Evolutionary conservation across 2,329 filamentous ascomycete species (phyloP).

Genomic region (Penicillium sclerotiorum): DNA sequence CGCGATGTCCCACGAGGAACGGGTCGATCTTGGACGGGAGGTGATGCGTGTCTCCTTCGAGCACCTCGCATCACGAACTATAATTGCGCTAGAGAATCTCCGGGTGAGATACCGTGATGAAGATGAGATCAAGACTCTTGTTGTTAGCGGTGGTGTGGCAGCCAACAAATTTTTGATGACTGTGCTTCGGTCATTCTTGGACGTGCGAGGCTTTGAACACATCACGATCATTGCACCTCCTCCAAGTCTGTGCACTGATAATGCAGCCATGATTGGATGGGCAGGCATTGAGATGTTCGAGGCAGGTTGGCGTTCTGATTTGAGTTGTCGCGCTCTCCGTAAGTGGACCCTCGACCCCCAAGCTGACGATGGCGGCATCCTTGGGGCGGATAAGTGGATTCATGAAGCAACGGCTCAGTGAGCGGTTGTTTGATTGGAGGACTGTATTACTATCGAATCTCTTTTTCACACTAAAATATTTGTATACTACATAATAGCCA

Average conservation of each 20-base stretch:
- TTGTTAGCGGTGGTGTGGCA: slow-evolving; percentile 89
- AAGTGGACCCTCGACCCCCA: slow-evolving; percentile 74
- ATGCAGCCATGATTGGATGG: slow-evolving; percentile 98
- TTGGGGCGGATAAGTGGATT: slow-evolving; percentile 62
- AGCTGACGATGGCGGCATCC: slow-evolving; percentile 65
- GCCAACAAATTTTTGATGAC: slow-evolving; percentile 77
- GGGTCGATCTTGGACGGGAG: slow-evolving; percentile 69
- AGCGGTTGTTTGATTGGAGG: slow-evolving; percentile 17
- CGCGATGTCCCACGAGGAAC: slow-evolving; percentile 59
- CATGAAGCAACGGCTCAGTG: slow-evolving; percentile 35
- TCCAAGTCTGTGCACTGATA: slow-evolving; percentile 79
- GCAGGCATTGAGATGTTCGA: slow-evolving; percentile 89
- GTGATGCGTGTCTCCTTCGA: slow-evolving; percentile 83
- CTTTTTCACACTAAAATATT: background rate
- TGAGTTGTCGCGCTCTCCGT: slow-evolving; percentile 62
- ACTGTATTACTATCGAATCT: slow-evolving; percentile 10
- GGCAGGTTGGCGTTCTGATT: slow-evolving; percentile 68
- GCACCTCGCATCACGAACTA: slow-evolving; percentile 75
- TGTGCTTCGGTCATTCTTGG: slow-evolving; percentile 64
- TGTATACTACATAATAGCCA: no score
- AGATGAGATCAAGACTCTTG: slow-evolving; percentile 61
- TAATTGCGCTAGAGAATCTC: slow-evolving; percentile 64
- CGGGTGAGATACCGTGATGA: slow-evolving; percentile 17
- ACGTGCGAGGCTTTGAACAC: slow-evolving; percentile 65
- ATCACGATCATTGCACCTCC: slow-evolving; percentile 75